Base-by-base conservation (phyloP, 2,329 filamentous ascomycete species). In the Alternaria consortialis region DNA sequence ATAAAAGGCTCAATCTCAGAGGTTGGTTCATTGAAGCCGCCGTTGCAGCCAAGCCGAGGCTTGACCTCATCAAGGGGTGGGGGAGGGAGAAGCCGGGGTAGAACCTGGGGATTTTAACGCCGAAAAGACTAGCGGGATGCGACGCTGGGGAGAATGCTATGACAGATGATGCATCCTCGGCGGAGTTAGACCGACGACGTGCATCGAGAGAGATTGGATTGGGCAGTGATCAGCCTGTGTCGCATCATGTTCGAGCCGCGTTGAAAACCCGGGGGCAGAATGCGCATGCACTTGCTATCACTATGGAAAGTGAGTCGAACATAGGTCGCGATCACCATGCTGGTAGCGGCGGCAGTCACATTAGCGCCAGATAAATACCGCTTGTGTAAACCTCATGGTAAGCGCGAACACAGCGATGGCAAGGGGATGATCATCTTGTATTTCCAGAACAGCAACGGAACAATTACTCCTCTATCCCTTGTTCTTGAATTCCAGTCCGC, bases 401-500 rank as follows among this genome's bases (percentile, higher is more conserved):
- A 23, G 25, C 46, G 23, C 13, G 2, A 48, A 23, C 29, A 12
- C 23, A 17, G 15, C 31, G 17, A 20, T n/a, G 7, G n/a, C 31
- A 48, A 7, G 13, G 20, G 5, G 31, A 36, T 1, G 15, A 36
- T 23, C 31, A 25, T 40, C 31, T 23, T 2, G 25, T 23, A n/a
- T 25, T 48, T 25, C 31, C 17, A 48, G 46, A 37, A 50, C 34
- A 8, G 17, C 12, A 23, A 37, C 36, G 7, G 31, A 50, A 50
- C 8, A 50, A n/a, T 36, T 27, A 7, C 20, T 20, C 46, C 13
- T 12, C 20, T 46, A 60, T n/a, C 39, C 72, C 39, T 72, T 71
- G 44, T 78, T 78, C 73, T 92, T 90, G 79, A 89, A 97, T 56
- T 87, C 84, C 69, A 97, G 78, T 0, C 92, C 93, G 29, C 86